phyloP scores from a whole-genome alignment of 2,329 filamentous ascomycete species.

The Fusarium sterilihyphosum region DNA sequence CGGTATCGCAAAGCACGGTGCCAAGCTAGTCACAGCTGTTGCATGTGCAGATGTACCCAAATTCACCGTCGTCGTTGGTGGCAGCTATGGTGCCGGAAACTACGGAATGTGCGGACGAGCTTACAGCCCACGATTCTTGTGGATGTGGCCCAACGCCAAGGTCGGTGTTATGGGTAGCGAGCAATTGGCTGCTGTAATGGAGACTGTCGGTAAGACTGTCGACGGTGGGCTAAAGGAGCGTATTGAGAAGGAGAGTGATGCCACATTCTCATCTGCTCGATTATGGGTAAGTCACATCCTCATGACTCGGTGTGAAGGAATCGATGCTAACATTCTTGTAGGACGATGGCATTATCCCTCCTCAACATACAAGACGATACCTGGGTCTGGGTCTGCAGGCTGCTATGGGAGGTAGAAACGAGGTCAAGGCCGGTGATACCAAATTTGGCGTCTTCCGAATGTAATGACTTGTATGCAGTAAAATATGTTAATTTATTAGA shows the following conservation, averaged over 20 bases:
- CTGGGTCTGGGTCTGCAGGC: constrained; percentile 78
- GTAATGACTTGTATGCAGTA: constrained; percentile 56
- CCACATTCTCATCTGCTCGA: constrained; percentile 85
- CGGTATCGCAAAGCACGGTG: constrained; percentile 97
- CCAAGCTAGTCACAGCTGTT: constrained; percentile 95
- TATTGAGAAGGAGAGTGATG: constrained; percentile 91
- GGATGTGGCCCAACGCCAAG: constrained; percentile 98
- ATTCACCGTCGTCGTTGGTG: constrained; percentile 95
- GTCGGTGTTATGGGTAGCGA: constrained; percentile 97
- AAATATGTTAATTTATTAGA: constrained; percentile 12
- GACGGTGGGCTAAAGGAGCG: constrained; percentile 83
- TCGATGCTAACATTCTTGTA: constrained; percentile 44
- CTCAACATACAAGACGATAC: constrained; percentile 77
- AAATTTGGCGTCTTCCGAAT: constrained; percentile 86
- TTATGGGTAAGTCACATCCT: constrained; percentile 74
- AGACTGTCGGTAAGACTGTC: constrained; percentile 84
- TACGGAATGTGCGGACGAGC: constrained; percentile 98
- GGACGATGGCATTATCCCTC: constrained; percentile 83
- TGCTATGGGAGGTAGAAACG: constrained; percentile 74
- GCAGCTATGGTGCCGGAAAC: constrained; percentile 92
- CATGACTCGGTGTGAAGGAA: background rate
- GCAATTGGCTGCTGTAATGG: constrained; percentile 93
- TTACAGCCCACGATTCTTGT: constrained; percentile 89
- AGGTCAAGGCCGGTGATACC: constrained; percentile 68
- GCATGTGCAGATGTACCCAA: constrained; percentile 95